Evolutionary conservation across 345 rosid genomes (phyloP), one percentile per base, ranked within the genome.

Genomic region (Eucalyptus regnans): DNA sequence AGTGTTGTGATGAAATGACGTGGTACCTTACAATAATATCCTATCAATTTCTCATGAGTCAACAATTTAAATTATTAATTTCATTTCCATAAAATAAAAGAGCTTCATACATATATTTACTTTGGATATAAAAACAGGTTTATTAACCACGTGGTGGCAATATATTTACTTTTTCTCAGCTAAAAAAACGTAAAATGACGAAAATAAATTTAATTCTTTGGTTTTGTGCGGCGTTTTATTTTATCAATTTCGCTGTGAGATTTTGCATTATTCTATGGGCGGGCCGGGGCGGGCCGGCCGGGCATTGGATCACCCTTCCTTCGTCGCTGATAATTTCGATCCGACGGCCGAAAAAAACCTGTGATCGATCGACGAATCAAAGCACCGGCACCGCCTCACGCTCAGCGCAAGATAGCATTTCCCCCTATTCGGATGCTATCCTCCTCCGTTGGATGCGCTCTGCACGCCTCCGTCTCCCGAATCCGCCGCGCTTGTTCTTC

Each of bases 371-470:
- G 2, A 3, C 83, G 48, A 76, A 76, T 22, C 84, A 41, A 41
- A 76, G 17, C 68, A 14, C 29, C 5, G 29, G 84, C 29, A 20
- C 25, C 84, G 23, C 84, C 48, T 20, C 84, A 3, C 48, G 84
- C 84, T 41, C 48, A 3, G 92, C 89, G 90, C 90, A 91, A 46
- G 87, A 58, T 89, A 88, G 91, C 58, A 11, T 16, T 22, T 12
- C 27, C 86, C 33, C 62, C 86, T 87, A 33, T 48, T 56, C 31
- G 62, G 50, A 86, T 85, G 88, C 91, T 88, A 86, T 89, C 88
- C 85, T 91, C 90, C 58, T 56, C 89, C 86, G 25, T 17, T 25
- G 90, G 56, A 84, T 81, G 89, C 88, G 90, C 89, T 64, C 52
- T 80, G 41, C 86, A 49, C 87, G 41, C 84, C 51, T 18, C 56